phyloP scores from a whole-genome alignment of 495 filamentous ascomycete species.

The Platismatia glauca region DNA sequence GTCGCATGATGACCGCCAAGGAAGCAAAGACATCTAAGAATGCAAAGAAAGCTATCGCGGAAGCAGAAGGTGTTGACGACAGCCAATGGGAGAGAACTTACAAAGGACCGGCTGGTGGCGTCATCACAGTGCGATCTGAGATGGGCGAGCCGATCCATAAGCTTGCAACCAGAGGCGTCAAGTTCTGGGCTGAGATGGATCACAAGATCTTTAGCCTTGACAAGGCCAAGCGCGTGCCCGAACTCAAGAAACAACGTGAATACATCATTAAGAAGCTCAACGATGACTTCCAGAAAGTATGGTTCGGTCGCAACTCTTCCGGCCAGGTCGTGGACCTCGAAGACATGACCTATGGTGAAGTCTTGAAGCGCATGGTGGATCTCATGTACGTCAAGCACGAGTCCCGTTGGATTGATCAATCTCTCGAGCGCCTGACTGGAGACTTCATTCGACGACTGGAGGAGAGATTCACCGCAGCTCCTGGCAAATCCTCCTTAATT shows the following conservation, averaged over 20 bases:
- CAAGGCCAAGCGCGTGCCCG: constrained; percentile 84
- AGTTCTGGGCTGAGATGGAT: constrained; percentile 97
- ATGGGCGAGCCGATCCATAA: constrained; percentile 99
- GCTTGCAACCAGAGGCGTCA: constrained; percentile 86
- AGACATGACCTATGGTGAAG: constrained; percentile 96
- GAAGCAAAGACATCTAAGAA: constrained; percentile 89
- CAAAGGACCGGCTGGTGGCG: constrained; percentile 80
- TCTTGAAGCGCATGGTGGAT: constrained; percentile 88
- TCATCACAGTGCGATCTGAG: constrained; percentile 94
- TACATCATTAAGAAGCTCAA: constrained; percentile 98
- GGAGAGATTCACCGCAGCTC: constrained; percentile 68
- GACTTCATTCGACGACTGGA: constrained; percentile 96
- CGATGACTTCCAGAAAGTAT: constrained; percentile 96
- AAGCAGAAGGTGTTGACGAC: constrained; percentile 82
- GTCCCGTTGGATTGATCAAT: constrained; percentile 85
- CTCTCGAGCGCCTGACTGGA: constrained; percentile 69
- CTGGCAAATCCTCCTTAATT: constrained; percentile 64
- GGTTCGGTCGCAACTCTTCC: constrained; percentile 85
- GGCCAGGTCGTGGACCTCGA: constrained; percentile 86
- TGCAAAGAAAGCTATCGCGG: constrained; percentile 90
- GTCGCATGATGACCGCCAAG: constrained; percentile 89
- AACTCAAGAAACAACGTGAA: constrained; percentile 83
- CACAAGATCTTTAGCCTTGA: constrained; percentile 93
- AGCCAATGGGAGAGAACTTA: constrained; percentile 94
- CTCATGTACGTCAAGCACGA: constrained; percentile 95